Conservation (phyloP, 179 eudicot species). For the Drosera spatulata region DNA sequence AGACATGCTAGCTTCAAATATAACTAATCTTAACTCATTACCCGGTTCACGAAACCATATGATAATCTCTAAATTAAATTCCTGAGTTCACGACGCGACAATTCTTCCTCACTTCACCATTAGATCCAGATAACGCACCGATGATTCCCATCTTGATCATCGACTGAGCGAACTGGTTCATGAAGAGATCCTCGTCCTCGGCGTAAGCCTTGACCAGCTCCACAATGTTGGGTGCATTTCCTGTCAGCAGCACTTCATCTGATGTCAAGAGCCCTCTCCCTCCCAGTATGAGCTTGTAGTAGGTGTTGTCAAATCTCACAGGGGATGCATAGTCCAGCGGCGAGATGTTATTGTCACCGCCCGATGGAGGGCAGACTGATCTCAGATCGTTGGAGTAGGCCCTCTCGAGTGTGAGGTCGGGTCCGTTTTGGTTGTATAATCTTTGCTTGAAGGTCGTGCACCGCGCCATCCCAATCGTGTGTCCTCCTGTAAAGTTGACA, state of each 20-base stretch:
- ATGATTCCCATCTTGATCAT: conserved; percentile 80
- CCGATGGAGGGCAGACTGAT: conserved; percentile 51
- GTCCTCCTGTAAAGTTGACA: conserved; percentile 36
- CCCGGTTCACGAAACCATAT: background rate
- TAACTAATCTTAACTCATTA: too few species aligned
- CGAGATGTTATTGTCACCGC: conserved; percentile 61
- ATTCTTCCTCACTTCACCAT: conserved; percentile 65
- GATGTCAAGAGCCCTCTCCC: conserved; percentile 71
- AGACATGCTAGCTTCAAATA: too few species aligned
- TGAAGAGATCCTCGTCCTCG: conserved; percentile 42
- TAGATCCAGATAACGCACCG: conserved; percentile 48
- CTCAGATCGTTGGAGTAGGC: conserved; percentile 46
- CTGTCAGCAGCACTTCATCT: conserved; percentile 60
- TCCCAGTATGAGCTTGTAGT: conserved; percentile 58
- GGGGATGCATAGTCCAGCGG: conserved; percentile 72
- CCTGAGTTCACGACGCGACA: conserved; percentile 45
- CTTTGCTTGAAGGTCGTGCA: conserved; percentile 68
- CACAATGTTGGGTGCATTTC: conserved; percentile 27
- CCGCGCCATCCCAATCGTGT: conserved; percentile 78
- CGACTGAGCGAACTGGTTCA: conserved; percentile 63
- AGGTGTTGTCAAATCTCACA: conserved; percentile 59
- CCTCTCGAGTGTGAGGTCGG: conserved; percentile 54
- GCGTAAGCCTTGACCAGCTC: conserved; percentile 57
- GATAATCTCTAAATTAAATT: background rate
- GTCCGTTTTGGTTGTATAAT: conserved; percentile 73